Conservation (phyloP, 2,329 filamentous ascomycete species). For the Beauveria sp. region DNA sequence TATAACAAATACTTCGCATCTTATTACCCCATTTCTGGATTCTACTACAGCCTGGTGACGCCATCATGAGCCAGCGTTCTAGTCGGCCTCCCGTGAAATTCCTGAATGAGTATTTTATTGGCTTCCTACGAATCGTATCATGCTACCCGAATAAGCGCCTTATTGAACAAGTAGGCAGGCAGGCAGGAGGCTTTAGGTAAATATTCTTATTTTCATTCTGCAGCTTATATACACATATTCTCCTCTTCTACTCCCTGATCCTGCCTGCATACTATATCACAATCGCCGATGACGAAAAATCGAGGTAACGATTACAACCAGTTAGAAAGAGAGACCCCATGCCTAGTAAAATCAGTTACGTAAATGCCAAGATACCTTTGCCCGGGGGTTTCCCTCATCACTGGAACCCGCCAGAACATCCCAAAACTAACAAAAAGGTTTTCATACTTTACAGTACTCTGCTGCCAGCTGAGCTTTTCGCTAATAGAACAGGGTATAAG, state of each 20-base stretch:
- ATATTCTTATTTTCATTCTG: background rate
- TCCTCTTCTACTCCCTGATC: background rate
- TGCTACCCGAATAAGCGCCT: too few species aligned
- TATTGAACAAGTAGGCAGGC: background rate
- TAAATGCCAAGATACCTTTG: background rate
- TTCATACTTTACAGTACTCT: background rate
- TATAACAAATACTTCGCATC: background rate
- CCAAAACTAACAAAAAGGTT: background rate
- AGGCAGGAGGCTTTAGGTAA: background rate
- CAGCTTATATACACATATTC: background rate
- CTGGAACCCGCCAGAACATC: background rate
- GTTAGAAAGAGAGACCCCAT: background rate
- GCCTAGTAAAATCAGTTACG: background rate
- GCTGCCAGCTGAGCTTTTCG: background rate
- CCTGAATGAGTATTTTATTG: too few species aligned
- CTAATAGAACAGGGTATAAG: background rate
- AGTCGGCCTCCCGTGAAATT: too few species aligned
- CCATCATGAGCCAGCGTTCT: background rate
- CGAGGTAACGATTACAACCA: background rate
- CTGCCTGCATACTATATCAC: too few species aligned
- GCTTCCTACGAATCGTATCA: too few species aligned
- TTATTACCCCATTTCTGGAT: background rate
- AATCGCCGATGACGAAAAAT: background rate
- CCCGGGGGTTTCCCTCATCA: background rate
- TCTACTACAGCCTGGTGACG: background rate